A percentile compares a stretch with the other conserved stretches of the same genome.
Conservation (phyloP, 116 monocot genomes). For the Papilionanthe hybrid region DNA sequence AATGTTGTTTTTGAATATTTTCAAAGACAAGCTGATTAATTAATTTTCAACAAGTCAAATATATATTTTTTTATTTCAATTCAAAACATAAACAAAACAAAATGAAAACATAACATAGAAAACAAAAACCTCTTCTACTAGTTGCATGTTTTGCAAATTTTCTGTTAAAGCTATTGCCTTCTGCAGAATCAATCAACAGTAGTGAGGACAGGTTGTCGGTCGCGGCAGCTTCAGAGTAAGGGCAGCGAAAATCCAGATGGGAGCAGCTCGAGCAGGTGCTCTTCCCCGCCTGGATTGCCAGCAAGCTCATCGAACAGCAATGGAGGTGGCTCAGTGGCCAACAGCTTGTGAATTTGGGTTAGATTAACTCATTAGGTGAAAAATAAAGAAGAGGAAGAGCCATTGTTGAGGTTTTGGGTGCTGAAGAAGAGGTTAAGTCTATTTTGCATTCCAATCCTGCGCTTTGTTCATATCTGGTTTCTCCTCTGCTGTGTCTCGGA, state of each 20-base stretch:
- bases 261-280: constrained; percentile 47
- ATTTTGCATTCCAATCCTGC: background rate
- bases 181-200: constrained; percentile 34
- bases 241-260: constrained; percentile 14
- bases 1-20: too few species aligned
- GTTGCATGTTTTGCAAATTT: background rate
- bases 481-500: too few species aligned
- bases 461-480: too few species aligned
- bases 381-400: background rate
- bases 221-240: constrained; percentile 18
- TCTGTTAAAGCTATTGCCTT: background rate
- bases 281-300: constrained; percentile 34
- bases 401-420: background rate
- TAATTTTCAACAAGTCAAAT: too few species aligned
- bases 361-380: background rate
- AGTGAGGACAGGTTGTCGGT: constrained; percentile 26
- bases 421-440: background rate
- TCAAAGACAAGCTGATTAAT: too few species aligned
- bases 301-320: constrained; percentile 42
- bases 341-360: constrained; percentile 4
- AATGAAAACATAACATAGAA: too few species aligned
- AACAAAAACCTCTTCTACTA: too few species aligned
- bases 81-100: too few species aligned
- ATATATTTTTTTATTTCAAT: too few species aligned
- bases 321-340: constrained; percentile 42